These are phyloP conservation scores for Aspergillus phoenicis DNA, from an alignment of 2,329 filamentous ascomycete species.

Conservation along the genomic window DNA sequence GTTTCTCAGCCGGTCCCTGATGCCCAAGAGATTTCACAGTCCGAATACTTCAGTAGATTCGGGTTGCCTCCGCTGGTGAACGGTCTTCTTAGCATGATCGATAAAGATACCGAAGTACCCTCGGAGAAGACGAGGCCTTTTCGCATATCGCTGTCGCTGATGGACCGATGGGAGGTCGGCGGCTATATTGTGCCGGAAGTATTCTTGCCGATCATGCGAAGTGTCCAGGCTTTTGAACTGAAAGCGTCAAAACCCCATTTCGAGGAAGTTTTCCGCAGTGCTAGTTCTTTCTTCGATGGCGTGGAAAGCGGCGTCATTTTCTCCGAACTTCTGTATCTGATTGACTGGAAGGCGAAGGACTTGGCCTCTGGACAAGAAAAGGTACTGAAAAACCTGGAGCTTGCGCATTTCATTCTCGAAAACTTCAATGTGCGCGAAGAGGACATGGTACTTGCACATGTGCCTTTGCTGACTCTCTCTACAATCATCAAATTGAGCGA, in stretches of 20 bases:
- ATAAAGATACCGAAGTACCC: conserved; percentile 55
- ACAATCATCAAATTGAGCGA: conserved; percentile 55
- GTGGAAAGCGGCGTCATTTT: conserved; percentile 95
- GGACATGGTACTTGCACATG: conserved; percentile 88
- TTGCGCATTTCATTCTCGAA: conserved; percentile 78
- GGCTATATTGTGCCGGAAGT: conserved; percentile 84
- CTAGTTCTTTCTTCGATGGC: conserved; percentile 94
- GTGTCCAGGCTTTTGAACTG: conserved; percentile 73
- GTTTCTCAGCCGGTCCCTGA: conserved; percentile 32
- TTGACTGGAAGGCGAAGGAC: conserved; percentile 57
- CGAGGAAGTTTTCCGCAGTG: conserved; percentile 85
- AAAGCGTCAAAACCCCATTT: conserved; percentile 71
- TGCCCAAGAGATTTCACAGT: conserved; percentile 58
- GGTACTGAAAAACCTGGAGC: conserved; percentile 63
- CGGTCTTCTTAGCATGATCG: conserved; percentile 77
- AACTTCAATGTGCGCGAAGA: conserved; percentile 95
- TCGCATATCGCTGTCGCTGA: conserved; percentile 87
- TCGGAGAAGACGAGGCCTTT: conserved; percentile 80
- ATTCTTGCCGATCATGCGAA: conserved; percentile 82
- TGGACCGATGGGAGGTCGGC: conserved; percentile 98
- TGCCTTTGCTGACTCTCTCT: conserved; percentile 73
- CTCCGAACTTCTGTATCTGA: conserved; percentile 72
- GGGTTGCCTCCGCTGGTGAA: conserved; percentile 74
- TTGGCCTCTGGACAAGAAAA: conserved; percentile 54
- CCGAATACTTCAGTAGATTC: conserved; percentile 80